Base-by-base conservation (phyloP, 192 early-diverging fungal genomes). In the Mycoemilia scoparia region DNA sequence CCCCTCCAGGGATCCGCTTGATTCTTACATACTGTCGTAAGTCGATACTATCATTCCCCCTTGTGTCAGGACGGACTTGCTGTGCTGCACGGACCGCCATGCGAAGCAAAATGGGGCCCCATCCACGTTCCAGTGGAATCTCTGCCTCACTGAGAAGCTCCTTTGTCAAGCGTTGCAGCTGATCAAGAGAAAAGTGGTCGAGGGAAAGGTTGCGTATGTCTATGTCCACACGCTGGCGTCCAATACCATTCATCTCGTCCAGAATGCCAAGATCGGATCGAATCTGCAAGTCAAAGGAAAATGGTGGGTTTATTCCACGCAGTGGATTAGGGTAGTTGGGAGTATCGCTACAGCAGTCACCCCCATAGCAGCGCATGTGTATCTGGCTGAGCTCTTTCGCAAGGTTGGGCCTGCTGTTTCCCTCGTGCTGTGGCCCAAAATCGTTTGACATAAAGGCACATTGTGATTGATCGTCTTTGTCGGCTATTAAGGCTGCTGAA, bases 1-100 rank as follows among this genome's bases (percentile, higher is more conserved):
- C 16, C 6, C 84, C 88, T 6, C 90, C 93, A 0, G 93, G 80
- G 13, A 98, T 82, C 42, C 82, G 83, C 49, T 97, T 97, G 48
- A 95, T 82, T 38, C 90, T 92, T 29, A 97, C 80, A 31, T 87
- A 88, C 20, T 85, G 73, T 7, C 80, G 66, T 26, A 89, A 71
- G 44, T 95, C 89, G 41, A 86, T 82, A 43, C 76, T 69, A 50
- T 90, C 87, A 34, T 84, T 79, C 13, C 54, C 70, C 12, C 68
- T 51, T 20, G 84, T 67, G 48, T 82, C 67, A 0, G 79, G 60
- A 6, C 35, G 38, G 22, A 63, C 60, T 10, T 40, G 38, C 7
- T 32, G 33, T 16, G 53, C 44, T 3, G 54, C 60, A n/a, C 36
- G 43, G 10, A 48, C 10, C 0, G 46, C 50, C 45, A 63, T 26